Conservation (phyloP, 257 asterid species). For the Plantago major region DNA sequence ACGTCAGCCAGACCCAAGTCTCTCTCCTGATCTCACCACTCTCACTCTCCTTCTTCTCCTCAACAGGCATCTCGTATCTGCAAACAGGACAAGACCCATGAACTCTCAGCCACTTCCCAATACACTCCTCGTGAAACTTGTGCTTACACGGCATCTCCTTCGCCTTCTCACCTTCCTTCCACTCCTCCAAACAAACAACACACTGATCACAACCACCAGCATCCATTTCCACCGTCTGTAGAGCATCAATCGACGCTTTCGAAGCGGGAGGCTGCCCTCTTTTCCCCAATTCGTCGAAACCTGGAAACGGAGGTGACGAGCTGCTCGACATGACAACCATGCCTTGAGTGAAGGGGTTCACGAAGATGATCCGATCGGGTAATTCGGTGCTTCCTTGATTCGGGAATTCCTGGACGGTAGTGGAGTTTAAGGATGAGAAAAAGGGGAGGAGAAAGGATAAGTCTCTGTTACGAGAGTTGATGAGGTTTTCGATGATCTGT, state of each 20-base stretch:
- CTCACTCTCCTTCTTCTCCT: slow-evolving; percentile 21
- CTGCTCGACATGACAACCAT: slow-evolving; percentile 37
- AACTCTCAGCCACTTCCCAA: slow-evolving; percentile 60
- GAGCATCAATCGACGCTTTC: slow-evolving; percentile 56
- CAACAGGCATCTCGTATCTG: slow-evolving; percentile 64
- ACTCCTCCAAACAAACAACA: slow-evolving; percentile 66
- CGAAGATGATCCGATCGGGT: slow-evolving; percentile 32
- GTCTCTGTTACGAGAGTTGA: slow-evolving; percentile 30
- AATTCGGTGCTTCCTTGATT: slow-evolving; percentile 20
- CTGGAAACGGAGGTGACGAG: background rate
- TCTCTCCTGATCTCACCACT: slow-evolving; percentile 41
- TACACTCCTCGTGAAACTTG: slow-evolving; percentile 50
- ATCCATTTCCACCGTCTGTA: slow-evolving; percentile 45
- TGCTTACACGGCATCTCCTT: slow-evolving; percentile 79
- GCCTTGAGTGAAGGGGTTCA: slow-evolving; percentile 55
- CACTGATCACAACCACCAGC: slow-evolving; percentile 31
- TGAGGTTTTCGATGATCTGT: slow-evolving; percentile 17
- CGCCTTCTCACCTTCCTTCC: slow-evolving; percentile 38
- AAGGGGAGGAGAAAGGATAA: slow-evolving; percentile 42
- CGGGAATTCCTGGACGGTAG: no score
- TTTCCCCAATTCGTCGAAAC: slow-evolving; percentile 33
- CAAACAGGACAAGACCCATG: slow-evolving; percentile 90
- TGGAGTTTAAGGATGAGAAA: background rate
- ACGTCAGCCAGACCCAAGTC: slow-evolving; percentile 40
- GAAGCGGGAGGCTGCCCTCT: slow-evolving; percentile 70